Evolutionary conservation across 768 basidiomycete species (phyloP), one percentile per base, ranked within the genome.

Genomic region (Chalciporus chontae): DNA sequence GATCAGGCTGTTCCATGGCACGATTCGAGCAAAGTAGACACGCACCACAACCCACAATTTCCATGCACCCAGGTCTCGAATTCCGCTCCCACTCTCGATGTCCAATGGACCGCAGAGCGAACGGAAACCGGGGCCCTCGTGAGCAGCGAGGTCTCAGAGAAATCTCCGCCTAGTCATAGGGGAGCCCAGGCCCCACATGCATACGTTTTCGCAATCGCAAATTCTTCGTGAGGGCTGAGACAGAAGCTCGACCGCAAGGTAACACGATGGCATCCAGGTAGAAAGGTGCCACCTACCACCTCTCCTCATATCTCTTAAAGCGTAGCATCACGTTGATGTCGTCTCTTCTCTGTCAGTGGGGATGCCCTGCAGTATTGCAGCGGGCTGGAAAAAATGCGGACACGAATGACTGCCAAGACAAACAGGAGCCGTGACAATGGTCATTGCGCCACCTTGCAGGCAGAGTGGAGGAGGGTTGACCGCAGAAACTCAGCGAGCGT

Each of bases 321-420:
- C 58, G 53, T 64, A 64, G 48, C 48, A 64, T 61, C 64, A 61
- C 40, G 56, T 43, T 64, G 54, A 63, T 64, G 54, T 47, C 54
- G 61, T 59, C 49, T 48, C 63, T 66, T 63, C 55, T 61, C 15
- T 36, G 15, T 36, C 34, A 36, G 34, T n/a, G 15, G 2, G 15
- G n/a, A 27, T 48, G 26, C 54, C 50, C 57, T 48, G 48, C 48
- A 53, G 44, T 47, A 42, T 66, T 63, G 53, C 50, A 55, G 41
- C 58, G 45, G 48, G 52, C 61, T 60, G 64, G 64, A 52, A 38
- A 41, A 50, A 56, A 44, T 50, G 58, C 41, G 63, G 64, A 56
- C 46, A 31, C 53, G 40, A 54, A 45, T 43, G 48, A 31, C 55
- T 63, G 64, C 61, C 45, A 64, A 47, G n/a, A n/a, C 55, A 50